Conservation (phyloP, 495 filamentous ascomycete species). For the Aspergillus diversus region DNA sequence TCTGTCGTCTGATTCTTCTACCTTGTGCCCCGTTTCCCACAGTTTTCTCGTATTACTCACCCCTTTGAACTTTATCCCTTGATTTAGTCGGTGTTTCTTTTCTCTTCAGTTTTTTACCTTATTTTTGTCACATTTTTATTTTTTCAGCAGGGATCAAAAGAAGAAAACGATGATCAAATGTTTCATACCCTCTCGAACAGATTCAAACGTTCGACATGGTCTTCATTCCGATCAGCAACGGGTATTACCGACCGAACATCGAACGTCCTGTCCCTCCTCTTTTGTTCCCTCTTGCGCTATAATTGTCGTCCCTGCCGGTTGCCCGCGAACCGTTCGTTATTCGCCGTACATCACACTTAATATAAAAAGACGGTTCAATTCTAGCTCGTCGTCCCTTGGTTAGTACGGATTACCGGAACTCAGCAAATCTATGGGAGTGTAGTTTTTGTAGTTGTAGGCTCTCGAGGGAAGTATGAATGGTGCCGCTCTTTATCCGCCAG, state of each 20-base stretch:
- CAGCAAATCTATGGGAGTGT: background rate
- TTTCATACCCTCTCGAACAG: constrained; percentile 12
- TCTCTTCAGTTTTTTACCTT: constrained; percentile 11
- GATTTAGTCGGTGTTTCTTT: background rate
- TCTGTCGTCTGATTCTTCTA: constrained; percentile 3
- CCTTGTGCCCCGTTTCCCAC: constrained; percentile 4
- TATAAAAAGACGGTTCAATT: constrained; percentile 39
- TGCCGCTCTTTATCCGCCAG: no score
- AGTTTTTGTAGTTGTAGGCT: constrained; percentile 19
- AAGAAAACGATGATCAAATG: constrained; percentile 20
- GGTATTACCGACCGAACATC: constrained; percentile 49
- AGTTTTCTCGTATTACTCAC: background rate
- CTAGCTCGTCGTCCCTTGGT: constrained; percentile 33
- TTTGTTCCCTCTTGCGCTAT: constrained; percentile 31
- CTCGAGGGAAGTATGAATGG: background rate
- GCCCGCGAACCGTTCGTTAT: constrained; percentile 41
- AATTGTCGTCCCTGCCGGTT: constrained; percentile 44
- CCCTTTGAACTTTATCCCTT: constrained; percentile 6
- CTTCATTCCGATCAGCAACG: constrained; percentile 47
- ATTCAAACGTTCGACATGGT: constrained; percentile 25
- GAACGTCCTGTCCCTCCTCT: constrained; percentile 35
- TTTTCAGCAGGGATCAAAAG: constrained; percentile 9
- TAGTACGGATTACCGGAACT: constrained; percentile 25
- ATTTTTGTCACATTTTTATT: background rate
- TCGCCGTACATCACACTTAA: constrained; percentile 43